Conservation (phyloP, 257 asterid genomes). For the Parsonsia alboflavescens region DNA sequence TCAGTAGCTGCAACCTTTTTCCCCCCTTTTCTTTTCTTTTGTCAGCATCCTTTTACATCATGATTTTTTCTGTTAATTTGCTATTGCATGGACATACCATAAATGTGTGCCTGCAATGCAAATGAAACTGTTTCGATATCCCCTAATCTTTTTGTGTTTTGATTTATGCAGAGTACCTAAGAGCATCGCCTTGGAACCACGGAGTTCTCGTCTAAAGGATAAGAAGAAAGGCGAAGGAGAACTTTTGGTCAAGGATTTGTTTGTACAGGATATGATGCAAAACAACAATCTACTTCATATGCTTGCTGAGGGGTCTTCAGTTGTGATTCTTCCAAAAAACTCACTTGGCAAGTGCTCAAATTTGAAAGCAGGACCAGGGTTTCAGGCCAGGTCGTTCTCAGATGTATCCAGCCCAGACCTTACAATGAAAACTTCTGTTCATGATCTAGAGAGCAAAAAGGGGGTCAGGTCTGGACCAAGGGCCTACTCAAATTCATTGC, state of each 20-base stretch:
- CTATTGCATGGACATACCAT: neutral
- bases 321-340: slow-evolving; percentile 67
- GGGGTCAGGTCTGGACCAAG: slow-evolving; percentile 33
- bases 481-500: slow-evolving; percentile 25
- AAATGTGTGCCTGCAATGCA: neutral
- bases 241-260: slow-evolving; percentile 69
- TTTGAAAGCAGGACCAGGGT: slow-evolving; percentile 38
- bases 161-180: slow-evolving; percentile 52
- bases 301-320: slow-evolving; percentile 76
- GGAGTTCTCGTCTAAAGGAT: slow-evolving; percentile 87
- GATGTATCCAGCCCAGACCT: slow-evolving; percentile 53
- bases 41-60: neutral
- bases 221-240: slow-evolving; percentile 89
- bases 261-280: slow-evolving; percentile 70
- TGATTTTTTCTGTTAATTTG: neutral
- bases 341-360: slow-evolving; percentile 34
- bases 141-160: slow-evolving; percentile 22
- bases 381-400: slow-evolving; percentile 44
- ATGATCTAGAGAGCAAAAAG: slow-evolving; percentile 29
- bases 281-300: slow-evolving; percentile 58
- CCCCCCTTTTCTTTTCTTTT: neutral
- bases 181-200: slow-evolving; percentile 52
- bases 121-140: neutral
- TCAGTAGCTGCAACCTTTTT: neutral
- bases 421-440: slow-evolving; percentile 37